These are phyloP conservation scores for Claviceps quebecensis DNA, from an alignment of 2,329 filamentous ascomycete species.

Conservation along the genomic window DNA sequence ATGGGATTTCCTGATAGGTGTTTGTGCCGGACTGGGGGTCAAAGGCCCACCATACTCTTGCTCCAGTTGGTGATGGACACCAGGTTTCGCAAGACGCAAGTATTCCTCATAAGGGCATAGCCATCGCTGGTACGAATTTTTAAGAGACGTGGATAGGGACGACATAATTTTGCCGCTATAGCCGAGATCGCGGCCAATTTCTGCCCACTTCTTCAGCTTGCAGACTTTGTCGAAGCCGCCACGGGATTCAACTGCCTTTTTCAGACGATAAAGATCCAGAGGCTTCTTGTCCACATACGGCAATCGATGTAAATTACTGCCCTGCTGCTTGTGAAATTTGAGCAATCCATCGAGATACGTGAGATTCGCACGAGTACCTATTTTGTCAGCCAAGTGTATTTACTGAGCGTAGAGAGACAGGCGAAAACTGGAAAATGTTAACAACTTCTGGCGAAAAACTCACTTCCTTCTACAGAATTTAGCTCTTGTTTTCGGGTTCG, in stretches of 20 bases:
- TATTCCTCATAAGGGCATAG: slow-evolving; percentile 95
- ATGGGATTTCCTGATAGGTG: slow-evolving; percentile 53
- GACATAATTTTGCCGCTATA: slow-evolving; percentile 99
- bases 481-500: slow-evolving; percentile 90
- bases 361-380: slow-evolving; percentile 85
- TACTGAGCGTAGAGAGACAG: not conserved
- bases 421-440: not conserved
- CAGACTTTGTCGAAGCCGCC: slow-evolving; percentile 95
- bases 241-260: slow-evolving; percentile 88
- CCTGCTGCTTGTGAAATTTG: slow-evolving; percentile 95
- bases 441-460: slow-evolving; percentile 15
- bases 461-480: slow-evolving; percentile 96
- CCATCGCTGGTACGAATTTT: slow-evolving; percentile 97
- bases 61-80: slow-evolving; percentile 91
- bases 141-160: slow-evolving; percentile 88
- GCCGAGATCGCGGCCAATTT: slow-evolving; percentile 89
- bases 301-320: slow-evolving; percentile 82
- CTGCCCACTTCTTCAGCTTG: slow-evolving; percentile 97
- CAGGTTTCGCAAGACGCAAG: slow-evolving; percentile 75
- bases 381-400: not conserved
- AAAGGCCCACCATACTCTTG: slow-evolving; percentile 84
- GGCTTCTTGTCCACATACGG: slow-evolving; percentile 97
- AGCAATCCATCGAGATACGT: slow-evolving; percentile 90
- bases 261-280: slow-evolving; percentile 85
- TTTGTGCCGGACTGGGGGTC: slow-evolving; percentile 58